phyloP scores from a whole-genome alignment of 768 basidiomycete genomes.

The Lactarius quietus region DNA sequence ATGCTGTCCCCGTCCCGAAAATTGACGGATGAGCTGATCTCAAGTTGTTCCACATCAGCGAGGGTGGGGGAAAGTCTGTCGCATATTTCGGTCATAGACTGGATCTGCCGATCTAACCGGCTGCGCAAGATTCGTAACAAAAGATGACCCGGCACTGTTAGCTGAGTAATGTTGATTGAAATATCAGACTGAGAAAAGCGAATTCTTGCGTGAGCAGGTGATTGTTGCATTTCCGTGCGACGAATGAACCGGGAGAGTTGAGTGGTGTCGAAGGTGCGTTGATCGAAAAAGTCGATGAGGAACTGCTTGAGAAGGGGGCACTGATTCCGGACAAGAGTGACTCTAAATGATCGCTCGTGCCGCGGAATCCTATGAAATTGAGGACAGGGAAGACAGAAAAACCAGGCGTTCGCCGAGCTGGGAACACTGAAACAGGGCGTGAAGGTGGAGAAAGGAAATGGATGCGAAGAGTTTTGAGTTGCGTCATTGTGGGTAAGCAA shows the following conservation, averaged over 20 bases:
- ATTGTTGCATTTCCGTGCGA: not conserved
- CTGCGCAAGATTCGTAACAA: not conserved
- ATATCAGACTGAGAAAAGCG: not conserved
- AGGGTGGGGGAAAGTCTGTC: not conserved
- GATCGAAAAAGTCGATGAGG: slow-evolving; percentile 4
- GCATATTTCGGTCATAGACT: not conserved
- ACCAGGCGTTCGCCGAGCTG: not conserved
- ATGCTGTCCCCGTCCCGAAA: not conserved
- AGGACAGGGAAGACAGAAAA: not conserved
- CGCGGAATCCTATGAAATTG: slow-evolving; percentile 1
- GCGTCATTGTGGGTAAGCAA: not conserved
- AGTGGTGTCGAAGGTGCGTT: not conserved
- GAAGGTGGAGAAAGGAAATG: slow-evolving; percentile 3
- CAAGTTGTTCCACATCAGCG: not conserved
- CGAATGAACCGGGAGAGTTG: not conserved
- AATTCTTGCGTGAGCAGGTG: not conserved
- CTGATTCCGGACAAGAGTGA: not conserved
- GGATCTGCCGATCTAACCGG: not conserved
- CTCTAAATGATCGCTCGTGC: slow-evolving; percentile 8
- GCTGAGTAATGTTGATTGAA: slow-evolving; percentile 5
- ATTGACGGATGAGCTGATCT: not conserved
- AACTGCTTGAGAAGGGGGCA: not conserved
- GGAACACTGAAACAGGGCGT: not conserved
- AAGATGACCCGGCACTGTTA: not conserved
- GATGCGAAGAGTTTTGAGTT: slow-evolving; percentile 1